Evolutionary conservation across 345 rosid genomes (phyloP).

Genomic region (Theobroma cacao): DNA sequence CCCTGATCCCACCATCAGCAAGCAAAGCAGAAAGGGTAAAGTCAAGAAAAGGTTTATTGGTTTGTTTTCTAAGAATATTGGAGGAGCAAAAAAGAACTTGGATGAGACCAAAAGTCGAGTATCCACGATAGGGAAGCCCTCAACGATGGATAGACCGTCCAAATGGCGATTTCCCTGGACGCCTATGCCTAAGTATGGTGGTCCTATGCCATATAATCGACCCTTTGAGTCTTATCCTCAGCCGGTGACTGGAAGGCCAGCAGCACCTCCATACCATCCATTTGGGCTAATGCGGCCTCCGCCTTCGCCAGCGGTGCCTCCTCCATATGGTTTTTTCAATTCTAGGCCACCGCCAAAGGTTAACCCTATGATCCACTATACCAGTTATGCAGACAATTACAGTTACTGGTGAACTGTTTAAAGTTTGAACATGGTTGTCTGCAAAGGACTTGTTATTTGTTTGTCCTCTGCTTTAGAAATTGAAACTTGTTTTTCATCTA

Average conservation of each 20-base stretch:
- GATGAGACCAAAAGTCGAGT: background rate
- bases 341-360: background rate
- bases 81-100: background rate
- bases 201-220: background rate
- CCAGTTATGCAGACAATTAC: slow-evolving; percentile 11
- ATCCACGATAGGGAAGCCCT: background rate
- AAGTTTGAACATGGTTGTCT: background rate
- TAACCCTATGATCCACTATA: slow-evolving; percentile 1
- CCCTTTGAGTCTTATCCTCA: background rate
- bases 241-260: background rate
- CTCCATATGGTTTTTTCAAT: background rate
- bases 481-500: background rate
- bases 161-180: background rate
- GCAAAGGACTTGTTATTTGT: background rate
- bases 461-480: background rate
- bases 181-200: background rate
- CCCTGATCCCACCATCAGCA: background rate
- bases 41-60: background rate
- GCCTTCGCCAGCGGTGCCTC: background rate
- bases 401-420: background rate
- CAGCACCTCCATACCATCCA: background rate
- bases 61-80: background rate
- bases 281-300: background rate
- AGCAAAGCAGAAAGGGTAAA: background rate
- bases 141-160: background rate